Percentiles rank a stretch among this genome's conserved stretches.
Evolutionary conservation across 306 rosid species (phyloP).

Genomic region (Corylus avellana): DNA sequence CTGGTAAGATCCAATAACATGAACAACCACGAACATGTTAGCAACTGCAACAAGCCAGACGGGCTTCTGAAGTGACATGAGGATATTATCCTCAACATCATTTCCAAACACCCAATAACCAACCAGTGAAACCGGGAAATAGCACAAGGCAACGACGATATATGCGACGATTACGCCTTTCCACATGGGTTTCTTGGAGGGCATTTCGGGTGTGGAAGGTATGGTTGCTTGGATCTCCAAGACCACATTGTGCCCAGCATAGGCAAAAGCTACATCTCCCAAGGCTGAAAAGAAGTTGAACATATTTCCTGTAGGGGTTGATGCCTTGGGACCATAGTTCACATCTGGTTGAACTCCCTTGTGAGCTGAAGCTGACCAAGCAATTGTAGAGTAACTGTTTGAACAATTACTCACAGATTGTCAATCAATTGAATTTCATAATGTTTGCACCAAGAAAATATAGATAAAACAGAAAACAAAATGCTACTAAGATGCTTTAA

Average conservation of each 20-base stretch:
- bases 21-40: conserved; percentile 42
- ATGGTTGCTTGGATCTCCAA: conserved; percentile 52
- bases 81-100: conserved; percentile 38
- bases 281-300: conserved; percentile 38
- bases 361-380: conserved; percentile 41
- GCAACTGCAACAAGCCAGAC: conserved; percentile 35
- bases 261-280: conserved; percentile 51
- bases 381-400: conserved; percentile 45
- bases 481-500: too few relatives aligned
- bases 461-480: too few relatives aligned
- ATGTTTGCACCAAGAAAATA: too few relatives aligned
- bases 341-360: conserved; percentile 34
- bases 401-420: neutral
- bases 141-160: conserved; percentile 42
- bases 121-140: conserved; percentile 36
- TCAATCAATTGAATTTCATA: neutral
- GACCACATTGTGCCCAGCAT: conserved; percentile 45
- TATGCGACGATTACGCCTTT: conserved; percentile 36
- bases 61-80: conserved; percentile 40
- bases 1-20: conserved; percentile 53
- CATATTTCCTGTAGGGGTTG: conserved; percentile 29
- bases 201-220: conserved; percentile 44
- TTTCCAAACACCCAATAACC: conserved; percentile 48
- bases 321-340: conserved; percentile 25
- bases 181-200: conserved; percentile 46